These are phyloP conservation scores for Amphirosellinia nigrospora DNA, from an alignment of 495 filamentous ascomycete genomes.

Conservation along the genomic window DNA sequence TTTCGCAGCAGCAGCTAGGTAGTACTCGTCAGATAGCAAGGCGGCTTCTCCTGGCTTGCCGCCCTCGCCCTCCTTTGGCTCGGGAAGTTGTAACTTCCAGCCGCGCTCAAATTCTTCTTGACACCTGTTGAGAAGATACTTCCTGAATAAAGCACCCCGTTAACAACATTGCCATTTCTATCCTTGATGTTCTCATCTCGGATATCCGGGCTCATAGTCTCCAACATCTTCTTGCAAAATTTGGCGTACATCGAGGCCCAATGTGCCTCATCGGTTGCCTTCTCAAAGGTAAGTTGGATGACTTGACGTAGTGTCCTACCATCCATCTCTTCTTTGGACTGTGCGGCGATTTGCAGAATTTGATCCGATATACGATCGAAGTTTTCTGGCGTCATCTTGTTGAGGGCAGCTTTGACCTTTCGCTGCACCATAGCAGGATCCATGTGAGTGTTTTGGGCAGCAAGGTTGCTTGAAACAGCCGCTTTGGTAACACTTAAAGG, in stretches of 20 bases:
- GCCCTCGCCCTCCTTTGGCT: conserved; percentile 76
- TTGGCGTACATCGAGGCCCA: conserved; percentile 99
- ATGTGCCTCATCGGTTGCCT: conserved; percentile 97
- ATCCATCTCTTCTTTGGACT: conserved; percentile 94
- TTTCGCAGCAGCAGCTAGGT: conserved; percentile 93
- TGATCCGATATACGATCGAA: conserved; percentile 95
- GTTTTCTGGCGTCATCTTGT: conserved; percentile 99
- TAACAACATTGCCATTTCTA: conserved; percentile 83
- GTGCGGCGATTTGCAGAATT: conserved; percentile 88
- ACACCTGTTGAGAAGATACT: conserved; percentile 97
- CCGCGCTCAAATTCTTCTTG: conserved; percentile 99
- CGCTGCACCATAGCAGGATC: conserved; percentile 93
- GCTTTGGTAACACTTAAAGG: conserved; percentile 68
- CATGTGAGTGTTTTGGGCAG: conserved; percentile 64
- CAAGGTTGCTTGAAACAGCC: conserved; percentile 43
- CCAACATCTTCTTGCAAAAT: conserved; percentile 97
- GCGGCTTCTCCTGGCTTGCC: conserved; percentile 67
- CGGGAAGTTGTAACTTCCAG: conserved; percentile 89
- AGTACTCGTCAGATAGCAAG: conserved; percentile 97
- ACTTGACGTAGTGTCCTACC: conserved; percentile 95
- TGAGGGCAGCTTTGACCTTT: conserved; percentile 96
- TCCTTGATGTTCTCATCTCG: conserved; percentile 92
- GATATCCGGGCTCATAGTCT: conserved; percentile 93
- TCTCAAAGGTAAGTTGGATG: conserved; percentile 98
- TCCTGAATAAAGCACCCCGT: conserved; percentile 95